phyloP scores from a whole-genome alignment of 2,329 filamentous ascomycete species.

The Calcarisporium arbuscula region DNA sequence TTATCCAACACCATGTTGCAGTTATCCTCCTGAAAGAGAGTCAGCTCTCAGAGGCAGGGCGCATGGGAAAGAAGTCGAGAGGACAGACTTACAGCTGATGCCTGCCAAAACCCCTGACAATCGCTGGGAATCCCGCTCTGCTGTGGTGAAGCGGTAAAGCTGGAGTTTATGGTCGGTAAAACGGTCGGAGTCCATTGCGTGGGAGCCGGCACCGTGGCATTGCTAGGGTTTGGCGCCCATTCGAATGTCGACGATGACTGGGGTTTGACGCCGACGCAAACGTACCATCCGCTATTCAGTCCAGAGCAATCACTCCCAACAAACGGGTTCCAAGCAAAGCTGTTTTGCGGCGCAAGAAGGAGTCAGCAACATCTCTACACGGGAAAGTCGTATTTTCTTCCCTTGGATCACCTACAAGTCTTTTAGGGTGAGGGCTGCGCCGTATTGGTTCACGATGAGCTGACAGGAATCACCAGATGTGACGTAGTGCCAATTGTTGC shows the following conservation, averaged over 20 bases:
- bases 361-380: no score
- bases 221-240: no score
- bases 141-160: no score
- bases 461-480: neutral
- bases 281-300: neutral
- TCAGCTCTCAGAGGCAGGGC: no score
- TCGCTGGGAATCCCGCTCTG: neutral
- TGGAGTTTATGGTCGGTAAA: neutral
- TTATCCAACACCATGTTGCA: neutral
- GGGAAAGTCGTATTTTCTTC: no score
- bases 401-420: neutral
- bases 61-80: no score
- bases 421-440: neutral
- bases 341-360: no score
- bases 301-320: neutral
- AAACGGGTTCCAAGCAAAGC: neutral
- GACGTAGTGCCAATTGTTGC: neutral
- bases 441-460: neutral
- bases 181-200: neutral
- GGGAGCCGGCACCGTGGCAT: neutral
- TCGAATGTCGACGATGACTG: no score
- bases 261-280: neutral
- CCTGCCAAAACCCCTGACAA: neutral
- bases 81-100: no score
- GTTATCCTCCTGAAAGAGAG: no score